Base-by-base conservation (phyloP, 257 asterid genomes). In the Jacaranda mimosifolia region DNA sequence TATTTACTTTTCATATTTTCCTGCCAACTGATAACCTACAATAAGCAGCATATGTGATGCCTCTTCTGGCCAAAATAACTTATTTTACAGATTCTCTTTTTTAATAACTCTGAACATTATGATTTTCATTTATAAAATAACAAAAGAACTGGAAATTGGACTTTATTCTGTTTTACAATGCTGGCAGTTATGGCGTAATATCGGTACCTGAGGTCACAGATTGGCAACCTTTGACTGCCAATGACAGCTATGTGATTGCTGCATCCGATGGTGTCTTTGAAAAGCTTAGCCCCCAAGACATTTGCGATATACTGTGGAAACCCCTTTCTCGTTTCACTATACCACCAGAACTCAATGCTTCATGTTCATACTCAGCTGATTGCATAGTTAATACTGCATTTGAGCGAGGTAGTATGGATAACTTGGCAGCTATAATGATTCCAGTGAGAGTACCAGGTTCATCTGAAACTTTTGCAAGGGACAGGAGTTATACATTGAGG, bases 161-260 rank as follows among this genome's bases (percentile, higher is more conserved):
- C 63, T 68, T 85, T 51, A 81, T 81, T 84, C 63, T 82, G 32
- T 84, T 63, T 26, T 78, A 15, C 68, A 32, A 67, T 83, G 70
- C 81, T 82, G 67, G 63, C 93, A 96, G 97, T 80, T 96, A 85
- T 87, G 99, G 98, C 13, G 99, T 96, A 77, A 92, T 85, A 84
- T 89, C 99, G n/a, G 90, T 88, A 51, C 98, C 99, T 38, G 99
- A 96, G 89, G 94, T 96, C 87, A 91, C 97, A 76, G 97, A 90
- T 78, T 96, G 98, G 99, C 90, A 87, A 81, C 94, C 92, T 74
- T 83, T 96, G 87, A 81, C 91, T 38, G 85, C 74, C 77, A 96
- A 93, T 42, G 97, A 91, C 84, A 93, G 93, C 91, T 93, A 91
- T 82, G 83, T 95, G 81, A 92, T 96, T 82, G 90, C 91, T 83